Evolutionary conservation across 179 eudicot species (phyloP), one percentile per base, ranked within the genome.

Genomic region (Nepenthes alata): DNA sequence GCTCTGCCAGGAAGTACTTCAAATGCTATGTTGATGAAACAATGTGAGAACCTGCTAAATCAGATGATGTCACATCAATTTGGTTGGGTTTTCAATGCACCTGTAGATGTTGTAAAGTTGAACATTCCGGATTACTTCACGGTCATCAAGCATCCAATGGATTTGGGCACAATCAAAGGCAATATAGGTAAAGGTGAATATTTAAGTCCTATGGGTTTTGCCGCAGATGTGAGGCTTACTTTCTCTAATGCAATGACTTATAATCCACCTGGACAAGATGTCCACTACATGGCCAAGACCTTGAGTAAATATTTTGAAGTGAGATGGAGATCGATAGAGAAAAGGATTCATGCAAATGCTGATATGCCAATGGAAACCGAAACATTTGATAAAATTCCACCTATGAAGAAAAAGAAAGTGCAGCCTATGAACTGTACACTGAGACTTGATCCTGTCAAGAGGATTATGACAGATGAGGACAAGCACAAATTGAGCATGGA

Each of bases 201-300:
- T 55, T 44, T 52, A 7, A 45, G 35, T 57, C 60, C 67, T 11
- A 16, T 64, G 38, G 67, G 16, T 35, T 64, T 64, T 55, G 67
- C 67, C 14, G 67, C 53, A 6, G 67, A 64, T 55, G 67, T 64
- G 36, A 54, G 67, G 67, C 67, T 64, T 55, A 55, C 67, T 6
- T 55, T 64, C 38, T 41, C 59, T 44, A 64, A 64, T 55, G 67
- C 67, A 15, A 54, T 64, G 67, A 55, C 59, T 10, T 64, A 64
- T n/a, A 64, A 64, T 35, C 67, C 67, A n/a, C 14, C 60, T 41
- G 51, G 48, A 55, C 55, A 55, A 44, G 37, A 55, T 55, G 50
- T 55, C 41, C 60, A 64, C 16, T 14, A 16, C 38, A 64, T 64
- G 67, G 67, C 67, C 9, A 55, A 64, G 60, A 47, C 37, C 6